phyloP scores from a whole-genome alignment of 768 basidiomycete species.

The Suillus brevipes region DNA sequence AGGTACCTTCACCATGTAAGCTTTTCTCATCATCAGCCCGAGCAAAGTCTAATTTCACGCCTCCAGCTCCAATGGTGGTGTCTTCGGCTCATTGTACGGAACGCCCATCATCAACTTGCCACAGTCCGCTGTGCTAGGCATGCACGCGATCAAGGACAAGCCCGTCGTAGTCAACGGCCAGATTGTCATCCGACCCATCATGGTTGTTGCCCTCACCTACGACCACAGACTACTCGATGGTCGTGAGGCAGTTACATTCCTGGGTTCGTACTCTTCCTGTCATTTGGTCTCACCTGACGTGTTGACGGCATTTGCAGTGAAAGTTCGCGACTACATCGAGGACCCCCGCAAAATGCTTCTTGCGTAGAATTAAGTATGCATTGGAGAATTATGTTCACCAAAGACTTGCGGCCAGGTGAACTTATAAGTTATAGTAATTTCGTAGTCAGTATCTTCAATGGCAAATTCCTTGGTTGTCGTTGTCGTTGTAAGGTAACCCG shows the following conservation, averaged over 20 bases:
- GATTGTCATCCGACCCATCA: constrained; percentile 95
- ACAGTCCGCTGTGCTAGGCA: constrained; percentile 92
- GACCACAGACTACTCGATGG: constrained; percentile 96
- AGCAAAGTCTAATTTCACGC: background rate
- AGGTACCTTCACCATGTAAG: constrained; percentile 97
- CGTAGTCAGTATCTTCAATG: background rate
- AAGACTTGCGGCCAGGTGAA: background rate
- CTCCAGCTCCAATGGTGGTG: constrained; percentile 92
- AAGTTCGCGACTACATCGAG: constrained; percentile 91
- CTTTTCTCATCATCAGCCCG: constrained; percentile 10
- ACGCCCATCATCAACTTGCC: constrained; percentile 99
- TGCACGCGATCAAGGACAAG: constrained; percentile 93
- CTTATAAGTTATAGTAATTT: constrained; percentile 4
- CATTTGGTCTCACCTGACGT: background rate
- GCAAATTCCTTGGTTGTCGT: background rate
- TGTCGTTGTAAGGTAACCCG: background rate
- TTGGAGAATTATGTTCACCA: background rate
- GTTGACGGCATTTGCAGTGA: constrained; percentile 49
- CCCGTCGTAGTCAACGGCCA: constrained; percentile 91
- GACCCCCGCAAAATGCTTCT: constrained; percentile 92
- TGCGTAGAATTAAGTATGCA: constrained; percentile 21
- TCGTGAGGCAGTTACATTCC: constrained; percentile 95
- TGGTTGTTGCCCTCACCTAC: constrained; percentile 92
- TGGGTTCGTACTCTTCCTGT: constrained; percentile 58
- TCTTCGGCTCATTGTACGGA: constrained; percentile 95